These are phyloP conservation scores for Lactarius hengduanensis DNA, from an alignment of 768 basidiomycete species.

Conservation along the genomic window DNA sequence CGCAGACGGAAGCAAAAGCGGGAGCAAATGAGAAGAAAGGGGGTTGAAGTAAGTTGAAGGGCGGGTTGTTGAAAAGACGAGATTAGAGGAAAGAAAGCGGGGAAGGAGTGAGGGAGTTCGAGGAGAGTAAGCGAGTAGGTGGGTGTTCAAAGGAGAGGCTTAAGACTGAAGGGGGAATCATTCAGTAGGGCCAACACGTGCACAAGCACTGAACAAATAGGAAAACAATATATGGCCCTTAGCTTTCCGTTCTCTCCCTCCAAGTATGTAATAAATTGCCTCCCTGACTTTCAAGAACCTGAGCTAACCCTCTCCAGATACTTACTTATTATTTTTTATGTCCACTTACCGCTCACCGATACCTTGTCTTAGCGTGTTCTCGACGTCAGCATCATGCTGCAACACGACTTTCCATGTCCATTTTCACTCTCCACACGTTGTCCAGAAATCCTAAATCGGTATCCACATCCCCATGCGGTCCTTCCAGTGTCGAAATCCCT, in stretches of 20 bases:
- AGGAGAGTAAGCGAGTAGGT: not conserved
- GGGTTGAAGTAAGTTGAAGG: too few relatives aligned
- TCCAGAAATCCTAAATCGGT: not conserved
- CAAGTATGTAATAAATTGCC: slow-evolving; percentile 13
- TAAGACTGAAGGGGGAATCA: slow-evolving; percentile 24
- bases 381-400: slow-evolving; percentile 23
- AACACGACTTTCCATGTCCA: slow-evolving; percentile 3
- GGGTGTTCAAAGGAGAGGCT: slow-evolving; percentile 16
- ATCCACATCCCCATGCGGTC: slow-evolving; percentile 1
- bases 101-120: not conserved
- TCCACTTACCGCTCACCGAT: not conserved
- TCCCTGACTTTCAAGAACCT: slow-evolving; percentile 6
- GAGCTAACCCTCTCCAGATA: slow-evolving; percentile 14
- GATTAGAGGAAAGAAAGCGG: not conserved
- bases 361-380: slow-evolving; percentile 10
- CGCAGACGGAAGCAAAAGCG: not conserved
- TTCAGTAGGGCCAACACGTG: slow-evolving; percentile 20
- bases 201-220: slow-evolving; percentile 5
- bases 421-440: not conserved
- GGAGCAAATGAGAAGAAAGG: not conserved
- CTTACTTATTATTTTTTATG: not conserved
- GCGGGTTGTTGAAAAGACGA: not conserved
- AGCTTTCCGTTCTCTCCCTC: slow-evolving; percentile 9
- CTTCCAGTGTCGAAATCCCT: slow-evolving; percentile 3
- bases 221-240: too few relatives aligned